Base-by-base conservation (phyloP, 768 basidiomycete species). In the Pleurotus cornucopiae region DNA sequence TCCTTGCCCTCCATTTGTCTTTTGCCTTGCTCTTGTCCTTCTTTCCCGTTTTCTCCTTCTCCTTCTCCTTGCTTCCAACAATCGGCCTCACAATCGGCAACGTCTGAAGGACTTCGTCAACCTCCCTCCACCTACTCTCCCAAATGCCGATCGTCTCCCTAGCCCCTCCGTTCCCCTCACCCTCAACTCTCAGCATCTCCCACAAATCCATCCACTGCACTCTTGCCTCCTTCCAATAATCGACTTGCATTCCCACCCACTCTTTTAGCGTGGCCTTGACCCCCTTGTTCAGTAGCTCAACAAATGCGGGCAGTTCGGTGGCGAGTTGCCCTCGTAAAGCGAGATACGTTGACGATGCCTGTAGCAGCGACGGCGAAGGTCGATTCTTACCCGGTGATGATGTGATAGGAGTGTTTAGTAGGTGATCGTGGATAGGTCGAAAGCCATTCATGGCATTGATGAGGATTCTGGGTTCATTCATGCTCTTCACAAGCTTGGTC, bases 161-260 rank as follows among this genome's bases (percentile, higher is more conserved):
- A 4, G 78, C 77, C 5, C 83, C 85, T 0, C 79, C 83, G 58
- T 85, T 85, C 72, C 79, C 68, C 71, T 88, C 85, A 1, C 84
- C 85, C 16, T 88, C 88, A 3, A 87, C 83, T 7, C 79, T 73
- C n/a, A 89, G 69, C 65, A 86, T 88, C 58, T 91, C 88, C 91
- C 91, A 93, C n/a, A 93, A 70, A n/a, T 84, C 85, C 1, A 75
- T 78, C 91, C 91, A 93, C 25, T 79, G 73, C 49, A 82, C 81
- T 43, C 79, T 75, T 5, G 88, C 78, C 39, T 80, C 80, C 13
- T 67, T 57, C 73, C 82, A 92, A 63, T 87, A 88, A 20, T 69
- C 67, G 1, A 74, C 74, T 64, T 92, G 90, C 56, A 82, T 76
- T 4, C 70, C 68, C 0, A 79, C 80, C 23, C 91, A 71, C 21